Percentiles rank a stretch among this genome's conserved stretches.
Evolutionary conservation across 768 basidiomycete species (phyloP).

Genomic region (Coprinopsis marcescibilis): DNA sequence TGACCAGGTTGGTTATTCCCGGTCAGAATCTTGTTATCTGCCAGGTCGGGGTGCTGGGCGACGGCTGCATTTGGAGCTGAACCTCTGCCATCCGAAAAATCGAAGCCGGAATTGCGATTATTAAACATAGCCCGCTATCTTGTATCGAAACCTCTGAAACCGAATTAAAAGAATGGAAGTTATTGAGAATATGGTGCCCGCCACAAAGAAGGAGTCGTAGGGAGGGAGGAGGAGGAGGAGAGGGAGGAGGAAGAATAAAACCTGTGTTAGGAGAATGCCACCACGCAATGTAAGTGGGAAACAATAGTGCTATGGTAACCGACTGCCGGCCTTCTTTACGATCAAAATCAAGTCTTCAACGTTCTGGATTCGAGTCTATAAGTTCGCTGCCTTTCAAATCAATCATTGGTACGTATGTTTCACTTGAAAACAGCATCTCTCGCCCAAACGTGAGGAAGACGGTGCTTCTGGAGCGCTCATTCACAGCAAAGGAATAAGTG

Average conservation of each 20-base stretch:
- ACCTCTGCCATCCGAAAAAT: slow-evolving; percentile 56
- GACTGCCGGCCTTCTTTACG: no score
- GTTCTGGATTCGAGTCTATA: no score
- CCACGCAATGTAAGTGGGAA: background rate
- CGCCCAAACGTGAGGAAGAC: no score
- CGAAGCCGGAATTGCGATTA: slow-evolving; percentile 57
- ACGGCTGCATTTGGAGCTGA: slow-evolving; percentile 27
- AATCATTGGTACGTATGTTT: no score
- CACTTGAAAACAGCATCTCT: no score
- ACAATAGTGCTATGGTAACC: slow-evolving; percentile 2
- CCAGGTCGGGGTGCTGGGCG: slow-evolving; percentile 50
- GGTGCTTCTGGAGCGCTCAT: no score
- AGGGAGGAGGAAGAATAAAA: background rate
- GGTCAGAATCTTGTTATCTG: slow-evolving; percentile 18
- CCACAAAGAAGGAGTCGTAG: no score
- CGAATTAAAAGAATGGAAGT: background rate
- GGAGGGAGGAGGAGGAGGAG: background rate
- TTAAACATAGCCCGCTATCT: slow-evolving; percentile 18
- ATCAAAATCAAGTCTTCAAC: no score
- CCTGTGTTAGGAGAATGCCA: background rate
- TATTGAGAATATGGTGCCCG: background rate
- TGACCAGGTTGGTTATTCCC: slow-evolving; percentile 33
- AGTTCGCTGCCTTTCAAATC: no score
- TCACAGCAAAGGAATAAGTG: no score
- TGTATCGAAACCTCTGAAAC: background rate